Evolutionary conservation across 2,329 filamentous ascomycete species (phyloP).

Genomic region (Aureobasidium lini): DNA sequence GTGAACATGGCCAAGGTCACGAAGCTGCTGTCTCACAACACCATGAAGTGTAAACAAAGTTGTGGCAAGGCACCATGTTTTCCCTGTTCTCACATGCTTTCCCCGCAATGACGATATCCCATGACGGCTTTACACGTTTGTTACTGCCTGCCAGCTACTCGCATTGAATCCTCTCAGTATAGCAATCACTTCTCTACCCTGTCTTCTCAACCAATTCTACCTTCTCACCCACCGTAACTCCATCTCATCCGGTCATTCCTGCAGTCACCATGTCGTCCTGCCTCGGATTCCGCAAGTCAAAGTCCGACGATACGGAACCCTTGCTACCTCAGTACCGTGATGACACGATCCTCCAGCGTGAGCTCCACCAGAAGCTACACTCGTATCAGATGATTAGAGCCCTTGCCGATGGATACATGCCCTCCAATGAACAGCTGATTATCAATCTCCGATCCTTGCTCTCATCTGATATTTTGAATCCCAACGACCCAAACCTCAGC

Average conservation of each 20-base stretch:
- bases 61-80: not conserved
- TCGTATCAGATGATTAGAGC: slow-evolving; percentile 87
- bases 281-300: slow-evolving; percentile 51
- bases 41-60: not conserved
- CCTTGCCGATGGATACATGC: slow-evolving; percentile 78
- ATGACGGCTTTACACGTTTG: not conserved
- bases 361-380: slow-evolving; percentile 83
- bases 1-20: not conserved
- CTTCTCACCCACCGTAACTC: not conserved
- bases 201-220: not conserved
- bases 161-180: not conserved
- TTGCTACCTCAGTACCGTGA: slow-evolving; percentile 77
- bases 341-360: slow-evolving; percentile 68
- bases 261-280: slow-evolving; percentile 51
- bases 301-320: slow-evolving; percentile 60
- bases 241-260: not conserved
- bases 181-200: not conserved
- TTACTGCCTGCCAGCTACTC: not conserved
- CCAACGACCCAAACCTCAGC: slow-evolving; percentile 66
- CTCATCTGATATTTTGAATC: slow-evolving; percentile 69
- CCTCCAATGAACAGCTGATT: slow-evolving; percentile 77
- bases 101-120: slow-evolving; percentile 4
- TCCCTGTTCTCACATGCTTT: slow-evolving; percentile 8
- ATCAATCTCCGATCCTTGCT: slow-evolving; percentile 72
- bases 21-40: not conserved